Evolutionary conservation across 768 basidiomycete species (phyloP), one percentile per base, ranked within the genome.

Genomic region (Epithele typhae): DNA sequence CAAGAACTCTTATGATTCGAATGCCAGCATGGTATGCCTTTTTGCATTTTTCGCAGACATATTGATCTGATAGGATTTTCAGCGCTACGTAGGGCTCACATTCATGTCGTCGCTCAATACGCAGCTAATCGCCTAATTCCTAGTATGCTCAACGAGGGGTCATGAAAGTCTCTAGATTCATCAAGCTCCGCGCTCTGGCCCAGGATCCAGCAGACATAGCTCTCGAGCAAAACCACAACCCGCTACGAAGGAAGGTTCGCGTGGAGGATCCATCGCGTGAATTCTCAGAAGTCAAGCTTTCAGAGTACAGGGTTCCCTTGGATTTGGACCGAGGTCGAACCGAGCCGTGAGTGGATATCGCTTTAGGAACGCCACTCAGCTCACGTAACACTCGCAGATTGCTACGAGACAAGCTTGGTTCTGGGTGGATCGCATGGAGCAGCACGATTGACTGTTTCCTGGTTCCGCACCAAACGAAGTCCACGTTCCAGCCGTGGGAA

Each of bases 141-240:
- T 41, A 87, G 84, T 84, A 84, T 68, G 74, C 81, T 3, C 81
- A 83, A 60, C 75, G 86, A 50, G 86, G 84, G 1, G 65, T 88
- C 11, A 86, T 89, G 73, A 92, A 92, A 62, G 74, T 78, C 23
- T 70, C 84, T 6, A 79, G 86, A 44, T 81, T 82, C 61, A 73
- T 93, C 66, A 93, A 92, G 65, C 58, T 94, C n/a, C 77, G 90
- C 36, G 86, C 90, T 1, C 77, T 81, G 40, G 81, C 80, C 49
- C 65, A 60, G 1, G 69, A 71, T 11, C 72, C 78, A 25, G 67
- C 71, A 30, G 82, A 84, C 49, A 66, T 92, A 15, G 77, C 79
- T 9, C 64, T 87, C 4, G 77, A 77, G 53, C 73, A 73, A 34
- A 77, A 77, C 45, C 71, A 72, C 48, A 91, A 92, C 58, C 88